Conservation (phyloP, 225 moss, liverwort and hornwort genomes). For the Takakia lepidozioides region DNA sequence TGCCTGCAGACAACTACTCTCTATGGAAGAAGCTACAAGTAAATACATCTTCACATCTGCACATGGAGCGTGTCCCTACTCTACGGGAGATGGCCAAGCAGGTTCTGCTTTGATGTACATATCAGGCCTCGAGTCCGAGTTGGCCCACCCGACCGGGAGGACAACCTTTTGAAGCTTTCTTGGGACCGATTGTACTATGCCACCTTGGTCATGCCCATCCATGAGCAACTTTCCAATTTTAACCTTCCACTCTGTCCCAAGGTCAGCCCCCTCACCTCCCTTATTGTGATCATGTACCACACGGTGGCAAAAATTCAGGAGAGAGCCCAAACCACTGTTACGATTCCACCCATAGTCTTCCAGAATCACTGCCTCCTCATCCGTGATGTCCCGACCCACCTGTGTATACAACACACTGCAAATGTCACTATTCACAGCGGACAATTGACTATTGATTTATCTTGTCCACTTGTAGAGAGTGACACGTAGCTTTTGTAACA, state of each 20-base stretch:
- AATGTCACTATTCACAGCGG: no score
- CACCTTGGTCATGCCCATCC: slow-evolving; percentile 57
- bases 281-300: slow-evolving; percentile 65
- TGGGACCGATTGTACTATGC: slow-evolving; percentile 39
- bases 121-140: no score
- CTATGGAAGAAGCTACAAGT: no score
- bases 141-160: no score
- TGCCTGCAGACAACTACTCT: no score
- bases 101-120: no score
- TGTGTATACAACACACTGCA: slow-evolving; percentile 10
- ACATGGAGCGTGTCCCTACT: no score
- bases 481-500: no score
- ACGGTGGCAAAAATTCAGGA: slow-evolving; percentile 57
- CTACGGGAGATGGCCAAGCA: no score
- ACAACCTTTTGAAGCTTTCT: slow-evolving; percentile 21
- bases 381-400: slow-evolving; percentile 45
- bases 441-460: no score
- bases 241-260: slow-evolving; percentile 58
- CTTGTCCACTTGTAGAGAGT: no score
- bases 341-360: slow-evolving; percentile 62
- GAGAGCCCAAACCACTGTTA: slow-evolving; percentile 49
- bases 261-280: slow-evolving; percentile 38
- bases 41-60: no score
- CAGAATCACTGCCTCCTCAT: slow-evolving; percentile 42
- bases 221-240: slow-evolving; percentile 65